phyloP scores from a whole-genome alignment of 2,329 filamentous ascomycete species.

The Aspergillus fumigatus region DNA sequence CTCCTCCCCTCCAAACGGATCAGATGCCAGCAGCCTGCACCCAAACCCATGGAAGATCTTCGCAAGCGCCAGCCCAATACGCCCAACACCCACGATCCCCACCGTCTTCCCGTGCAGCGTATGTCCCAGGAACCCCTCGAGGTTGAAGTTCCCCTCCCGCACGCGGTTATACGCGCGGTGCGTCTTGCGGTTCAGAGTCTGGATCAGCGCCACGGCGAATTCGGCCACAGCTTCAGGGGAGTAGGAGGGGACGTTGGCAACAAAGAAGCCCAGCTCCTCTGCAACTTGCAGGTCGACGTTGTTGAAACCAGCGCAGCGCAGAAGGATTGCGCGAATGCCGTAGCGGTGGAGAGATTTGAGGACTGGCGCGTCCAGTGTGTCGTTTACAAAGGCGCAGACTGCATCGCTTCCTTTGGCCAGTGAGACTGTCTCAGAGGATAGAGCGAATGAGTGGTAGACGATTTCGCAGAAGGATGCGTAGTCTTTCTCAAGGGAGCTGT shows the following conservation, averaged over 20 bases:
- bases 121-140: slow-evolving; percentile 55
- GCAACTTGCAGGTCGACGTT: slow-evolving; percentile 59
- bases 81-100: slow-evolving; percentile 61
- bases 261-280: slow-evolving; percentile 52
- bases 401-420: slow-evolving; percentile 52
- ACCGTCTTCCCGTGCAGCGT: slow-evolving; percentile 63
- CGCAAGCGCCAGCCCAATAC: slow-evolving; percentile 60
- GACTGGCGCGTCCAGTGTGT: slow-evolving; percentile 50
- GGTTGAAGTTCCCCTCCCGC: slow-evolving; percentile 63
- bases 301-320: slow-evolving; percentile 66
- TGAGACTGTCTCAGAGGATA: slow-evolving; percentile 52
- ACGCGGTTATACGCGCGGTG: slow-evolving; percentile 66
- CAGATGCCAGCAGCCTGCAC: slow-evolving; percentile 58
- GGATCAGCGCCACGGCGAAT: slow-evolving; percentile 63
- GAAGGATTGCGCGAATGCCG: slow-evolving; percentile 56
- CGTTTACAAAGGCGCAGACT: slow-evolving; percentile 67
- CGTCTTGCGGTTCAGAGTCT: slow-evolving; percentile 64
- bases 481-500: slow-evolving; percentile 32
- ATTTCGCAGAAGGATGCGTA: slow-evolving; percentile 43
- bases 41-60: slow-evolving; percentile 62
- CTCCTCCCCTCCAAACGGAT: slow-evolving; percentile 50
- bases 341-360: slow-evolving; percentile 46
- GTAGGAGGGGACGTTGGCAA: slow-evolving; percentile 64
- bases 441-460: slow-evolving; percentile 55
- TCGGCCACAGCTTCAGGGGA: slow-evolving; percentile 67